Evolutionary conservation across 108 stramenopile species (phyloP), one percentile per base, ranked within the genome.

Genomic region (Phaeodactylum tricornutum): DNA sequence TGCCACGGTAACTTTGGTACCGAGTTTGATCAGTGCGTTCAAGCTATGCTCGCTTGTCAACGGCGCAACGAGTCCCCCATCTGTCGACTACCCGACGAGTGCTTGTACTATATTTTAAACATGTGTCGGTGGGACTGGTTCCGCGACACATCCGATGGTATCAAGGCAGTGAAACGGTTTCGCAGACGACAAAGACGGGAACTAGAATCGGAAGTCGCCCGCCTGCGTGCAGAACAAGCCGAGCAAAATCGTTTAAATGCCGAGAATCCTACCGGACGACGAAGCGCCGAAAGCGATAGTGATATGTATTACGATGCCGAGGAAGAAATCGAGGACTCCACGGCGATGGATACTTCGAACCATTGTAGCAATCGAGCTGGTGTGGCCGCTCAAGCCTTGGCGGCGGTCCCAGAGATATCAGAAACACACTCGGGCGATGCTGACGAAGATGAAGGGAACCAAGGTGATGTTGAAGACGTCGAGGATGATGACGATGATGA

Each of bases 51-150:
- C 23, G 36, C 75, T 47, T 81, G 73, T 29, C 89, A 91, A 42
- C 61, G 84, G 41, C 62, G 80, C 11, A 44, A 43, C 33, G 84
- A 79, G 53, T 74, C 75, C 48, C 76, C 77, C 9, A 58, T 78
- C 35, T 51, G 65, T 32, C 66, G 37, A 47, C 72, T 91, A 7
- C 79, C 84, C 1, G 89, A 91, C 55, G 84, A 85, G 42, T 79
- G 79, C 47, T 66, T 92, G 34, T 86, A 67, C 49, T 92, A 84
- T 59, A 92, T 92, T 57, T 52, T 92, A 34, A 92, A 92, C 63
- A 87, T 92, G 85, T 80, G 79, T 52, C 66, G 71, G 4, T 92
- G 81, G 84, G 84, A 87, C 47, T 92, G 89, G 89, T 69, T 81
- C 42, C 58, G 72, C 32, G 89, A 91, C 53, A 62, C 53, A 4